Percentiles rank a stretch among this genome's conserved stretches.
phyloP scores from a whole-genome alignment of 148 eudicot genomes.

The Camellia granthamiana region DNA sequence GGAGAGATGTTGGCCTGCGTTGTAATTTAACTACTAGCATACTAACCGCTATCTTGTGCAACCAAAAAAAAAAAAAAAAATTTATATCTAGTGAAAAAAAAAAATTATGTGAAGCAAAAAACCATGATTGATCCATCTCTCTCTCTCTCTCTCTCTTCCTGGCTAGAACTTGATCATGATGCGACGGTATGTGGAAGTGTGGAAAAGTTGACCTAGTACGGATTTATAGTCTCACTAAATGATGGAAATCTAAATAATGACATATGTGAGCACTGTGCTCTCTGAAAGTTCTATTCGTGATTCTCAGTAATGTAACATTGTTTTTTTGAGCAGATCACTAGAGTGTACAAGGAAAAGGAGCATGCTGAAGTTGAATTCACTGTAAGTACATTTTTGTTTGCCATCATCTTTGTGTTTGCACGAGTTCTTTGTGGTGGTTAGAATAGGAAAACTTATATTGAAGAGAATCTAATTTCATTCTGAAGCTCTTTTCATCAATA shows the following conservation, averaged over 20 bases:
- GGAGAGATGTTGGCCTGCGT: no score
- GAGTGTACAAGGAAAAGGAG: slow-evolving; percentile 85
- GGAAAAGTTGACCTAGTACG: background rate
- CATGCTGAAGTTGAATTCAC: slow-evolving; percentile 85
- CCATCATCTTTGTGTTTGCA: background rate
- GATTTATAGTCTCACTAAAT: background rate
- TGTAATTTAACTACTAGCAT: no score
- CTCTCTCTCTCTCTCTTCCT: background rate
- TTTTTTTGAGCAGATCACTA: slow-evolving; percentile 54
- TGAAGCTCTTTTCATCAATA: background rate
- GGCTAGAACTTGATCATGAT: no score
- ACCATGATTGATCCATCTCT: background rate
- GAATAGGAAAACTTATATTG: background rate
- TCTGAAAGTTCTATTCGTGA: background rate
- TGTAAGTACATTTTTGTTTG: slow-evolving; percentile 44
- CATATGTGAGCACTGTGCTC: background rate
- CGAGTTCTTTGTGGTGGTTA: background rate
- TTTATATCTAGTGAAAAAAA: no score
- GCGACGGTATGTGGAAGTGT: background rate
- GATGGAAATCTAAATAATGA: background rate
- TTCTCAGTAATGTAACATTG: slow-evolving; percentile 4
- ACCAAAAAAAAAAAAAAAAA: no score
- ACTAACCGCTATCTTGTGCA: no score
- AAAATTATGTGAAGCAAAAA: background rate
- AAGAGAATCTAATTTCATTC: background rate